Percentiles rank a stretch among this genome's conserved stretches.
Conservation (phyloP, 208 protist species). For the Trypanosoma lewisi region DNA sequence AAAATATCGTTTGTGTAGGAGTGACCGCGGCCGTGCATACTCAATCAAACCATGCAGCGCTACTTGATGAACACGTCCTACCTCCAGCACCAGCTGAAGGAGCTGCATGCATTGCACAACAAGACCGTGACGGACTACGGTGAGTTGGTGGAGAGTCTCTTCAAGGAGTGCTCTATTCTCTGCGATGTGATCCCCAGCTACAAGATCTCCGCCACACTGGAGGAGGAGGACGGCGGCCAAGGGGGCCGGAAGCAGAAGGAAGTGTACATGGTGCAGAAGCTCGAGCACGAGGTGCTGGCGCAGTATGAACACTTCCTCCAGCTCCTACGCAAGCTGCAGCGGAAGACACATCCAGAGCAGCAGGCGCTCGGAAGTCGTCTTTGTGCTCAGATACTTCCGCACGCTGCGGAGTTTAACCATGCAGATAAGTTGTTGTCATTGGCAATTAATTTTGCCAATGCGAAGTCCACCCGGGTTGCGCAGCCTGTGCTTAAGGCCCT, state of each 20-base stretch:
- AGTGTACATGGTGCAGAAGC: constrained; percentile 87
- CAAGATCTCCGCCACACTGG: constrained; percentile 80
- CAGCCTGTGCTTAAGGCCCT: constrained; percentile 80
- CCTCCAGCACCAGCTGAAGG: constrained; percentile 78
- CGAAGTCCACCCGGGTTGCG: constrained; percentile 84
- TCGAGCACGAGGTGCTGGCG: constrained; percentile 88
- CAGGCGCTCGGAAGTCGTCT: constrained; percentile 91
- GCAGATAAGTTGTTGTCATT: constrained; percentile 75
- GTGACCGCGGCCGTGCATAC: neutral
- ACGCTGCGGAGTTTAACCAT: constrained; percentile 89
- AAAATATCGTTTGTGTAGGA: no score
- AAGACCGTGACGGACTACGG: constrained; percentile 78
- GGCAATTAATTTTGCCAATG: constrained; percentile 85
- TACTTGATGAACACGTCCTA: constrained; percentile 94
- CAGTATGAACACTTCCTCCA: constrained; percentile 93
- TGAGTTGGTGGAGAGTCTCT: constrained; percentile 82
- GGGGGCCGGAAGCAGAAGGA: constrained; percentile 86
- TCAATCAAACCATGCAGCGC: constrained; percentile 66
- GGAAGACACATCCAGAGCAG: constrained; percentile 89
- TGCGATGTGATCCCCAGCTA: constrained; percentile 88
- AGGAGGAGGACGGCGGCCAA: constrained; percentile 73
- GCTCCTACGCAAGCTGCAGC: constrained; percentile 80
- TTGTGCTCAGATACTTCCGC: constrained; percentile 66
- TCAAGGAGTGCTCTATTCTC: constrained; percentile 83
- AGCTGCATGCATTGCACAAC: constrained; percentile 79